Evolutionary conservation across 2,329 filamentous ascomycete genomes (phyloP).

Genomic region (Penicillium frequentans): DNA sequence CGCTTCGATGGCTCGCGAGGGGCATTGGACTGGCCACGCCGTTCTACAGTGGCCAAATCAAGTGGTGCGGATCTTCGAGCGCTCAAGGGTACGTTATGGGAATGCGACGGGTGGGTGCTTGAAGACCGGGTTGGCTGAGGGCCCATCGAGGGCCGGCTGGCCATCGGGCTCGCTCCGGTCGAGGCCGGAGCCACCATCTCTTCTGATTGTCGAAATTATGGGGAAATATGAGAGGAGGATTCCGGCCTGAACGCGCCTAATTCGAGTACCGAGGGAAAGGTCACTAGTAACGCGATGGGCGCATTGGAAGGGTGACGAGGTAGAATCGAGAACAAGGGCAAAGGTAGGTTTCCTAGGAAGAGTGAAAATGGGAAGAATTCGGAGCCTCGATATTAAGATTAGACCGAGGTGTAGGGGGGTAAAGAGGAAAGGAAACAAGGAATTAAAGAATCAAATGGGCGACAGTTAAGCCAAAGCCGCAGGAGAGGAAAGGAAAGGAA

Average conservation of each 20-base stretch:
- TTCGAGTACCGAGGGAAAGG: slow-evolving; percentile 27
- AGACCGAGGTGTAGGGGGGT: slow-evolving; percentile 13
- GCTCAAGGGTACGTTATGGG: slow-evolving; percentile 60
- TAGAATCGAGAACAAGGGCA: slow-evolving; percentile 13
- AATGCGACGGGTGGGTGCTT: slow-evolving; percentile 45
- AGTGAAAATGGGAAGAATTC: neutral
- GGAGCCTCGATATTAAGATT: slow-evolving; percentile 3
- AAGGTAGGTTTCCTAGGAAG: slow-evolving; percentile 2
- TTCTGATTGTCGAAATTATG: slow-evolving; percentile 17
- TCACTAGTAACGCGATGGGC: slow-evolving; percentile 32
- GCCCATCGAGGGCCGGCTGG: slow-evolving; percentile 33
- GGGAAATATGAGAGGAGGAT: slow-evolving; percentile 8
- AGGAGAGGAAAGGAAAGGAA: slow-evolving; percentile 11
- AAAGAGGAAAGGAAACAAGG: slow-evolving; percentile 9
- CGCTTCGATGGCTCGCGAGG: slow-evolving; percentile 75
- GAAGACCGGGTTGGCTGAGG: slow-evolving; percentile 41
- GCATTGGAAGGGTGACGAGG: slow-evolving; percentile 32
- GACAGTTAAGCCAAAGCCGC: slow-evolving; percentile 9
- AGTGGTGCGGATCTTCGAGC: slow-evolving; percentile 67
- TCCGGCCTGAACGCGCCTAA: slow-evolving; percentile 26
- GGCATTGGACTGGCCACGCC: slow-evolving; percentile 77
- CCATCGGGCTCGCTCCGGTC: slow-evolving; percentile 38
- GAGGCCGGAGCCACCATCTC: slow-evolving; percentile 50
- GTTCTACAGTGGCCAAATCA: slow-evolving; percentile 86
- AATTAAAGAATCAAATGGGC: neutral